A percentile compares a stretch with the other conserved stretches of the same genome.
phyloP scores from a whole-genome alignment of 2,329 filamentous ascomycete genomes.

The Apiospora phragmitis region DNA sequence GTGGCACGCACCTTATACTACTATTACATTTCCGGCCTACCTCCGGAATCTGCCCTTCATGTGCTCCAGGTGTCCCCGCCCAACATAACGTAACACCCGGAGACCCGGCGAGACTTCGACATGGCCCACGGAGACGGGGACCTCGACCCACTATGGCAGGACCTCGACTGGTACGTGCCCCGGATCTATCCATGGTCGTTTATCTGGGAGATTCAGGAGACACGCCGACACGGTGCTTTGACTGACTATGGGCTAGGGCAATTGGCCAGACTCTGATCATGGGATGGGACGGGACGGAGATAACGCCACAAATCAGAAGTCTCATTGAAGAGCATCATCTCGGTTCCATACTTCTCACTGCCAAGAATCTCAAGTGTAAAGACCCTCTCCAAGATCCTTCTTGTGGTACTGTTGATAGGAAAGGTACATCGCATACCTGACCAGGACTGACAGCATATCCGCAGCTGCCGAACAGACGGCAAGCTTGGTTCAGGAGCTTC shows the following conservation, averaged over 20 bases:
- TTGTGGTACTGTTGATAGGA: background rate
- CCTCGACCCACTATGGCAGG: constrained; percentile 68
- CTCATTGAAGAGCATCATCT: constrained; percentile 84
- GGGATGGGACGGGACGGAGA: constrained; percentile 83
- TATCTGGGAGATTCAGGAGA: background rate
- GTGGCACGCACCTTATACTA: background rate
- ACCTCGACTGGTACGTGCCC: constrained; percentile 69
- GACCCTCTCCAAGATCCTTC: background rate
- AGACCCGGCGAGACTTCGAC: constrained; percentile 19
- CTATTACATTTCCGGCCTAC: background rate
- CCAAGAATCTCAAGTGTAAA: constrained; percentile 83
- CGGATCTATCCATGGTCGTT: background rate
- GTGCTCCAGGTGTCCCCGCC: constrained; percentile 17
- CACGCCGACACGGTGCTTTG: constrained; percentile 16
- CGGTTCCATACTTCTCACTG: constrained; percentile 81
- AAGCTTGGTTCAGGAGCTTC: constrained; percentile 82
- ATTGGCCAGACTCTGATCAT: constrained; percentile 79
- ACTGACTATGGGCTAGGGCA: constrained; percentile 49
- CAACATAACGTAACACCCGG: constrained; percentile 28
- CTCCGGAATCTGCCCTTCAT: constrained; percentile 10
- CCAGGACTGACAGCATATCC: constrained; percentile 31
- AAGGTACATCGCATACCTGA: constrained; percentile 19
- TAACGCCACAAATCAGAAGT: constrained; percentile 79
- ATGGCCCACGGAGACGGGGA: constrained; percentile 47
- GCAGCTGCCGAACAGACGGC: constrained; percentile 90